Evolutionary conservation across 805 yeast species (phyloP).

Genomic region (Torulaspora microellipsoides): DNA sequence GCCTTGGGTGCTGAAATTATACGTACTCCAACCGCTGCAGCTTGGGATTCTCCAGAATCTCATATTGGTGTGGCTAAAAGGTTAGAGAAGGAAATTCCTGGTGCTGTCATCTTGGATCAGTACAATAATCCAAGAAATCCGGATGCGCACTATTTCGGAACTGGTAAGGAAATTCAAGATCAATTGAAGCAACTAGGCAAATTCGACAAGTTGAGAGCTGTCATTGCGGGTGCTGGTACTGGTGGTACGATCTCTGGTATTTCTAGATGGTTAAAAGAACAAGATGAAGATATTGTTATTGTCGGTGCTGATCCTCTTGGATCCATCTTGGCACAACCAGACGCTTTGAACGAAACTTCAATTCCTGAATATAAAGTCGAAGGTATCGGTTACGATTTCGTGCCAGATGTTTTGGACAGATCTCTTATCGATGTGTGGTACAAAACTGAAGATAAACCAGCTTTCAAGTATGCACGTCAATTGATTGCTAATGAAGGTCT

Average conservation of each 20-base stretch:
- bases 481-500: constrained; percentile 81
- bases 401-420: constrained; percentile 76
- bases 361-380: constrained; percentile 68
- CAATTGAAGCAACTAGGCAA: constrained; percentile 47
- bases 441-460: constrained; percentile 78
- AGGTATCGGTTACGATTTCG: constrained; percentile 87
- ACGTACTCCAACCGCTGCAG: constrained; percentile 89
- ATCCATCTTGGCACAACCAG: constrained; percentile 79
- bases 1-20: constrained; percentile 89
- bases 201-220: constrained; percentile 59
- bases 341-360: constrained; percentile 53
- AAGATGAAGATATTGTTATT: constrained; percentile 55
- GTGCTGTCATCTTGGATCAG: constrained; percentile 80
- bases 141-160: constrained; percentile 75
- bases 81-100: constrained; percentile 77
- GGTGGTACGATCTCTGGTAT: constrained; percentile 90
- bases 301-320: constrained; percentile 87
- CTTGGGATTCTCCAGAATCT: constrained; percentile 88
- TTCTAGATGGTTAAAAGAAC: constrained; percentile 67
- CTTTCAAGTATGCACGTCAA: constrained; percentile 76
- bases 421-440: constrained; percentile 68
- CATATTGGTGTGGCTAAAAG: constrained; percentile 85
- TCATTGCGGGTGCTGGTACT: constrained; percentile 91
- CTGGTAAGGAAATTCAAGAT: constrained; percentile 81
- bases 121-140: constrained; percentile 77